Base-by-base conservation (phyloP, 257 asterid genomes). In the Pogostemon cablin region DNA sequence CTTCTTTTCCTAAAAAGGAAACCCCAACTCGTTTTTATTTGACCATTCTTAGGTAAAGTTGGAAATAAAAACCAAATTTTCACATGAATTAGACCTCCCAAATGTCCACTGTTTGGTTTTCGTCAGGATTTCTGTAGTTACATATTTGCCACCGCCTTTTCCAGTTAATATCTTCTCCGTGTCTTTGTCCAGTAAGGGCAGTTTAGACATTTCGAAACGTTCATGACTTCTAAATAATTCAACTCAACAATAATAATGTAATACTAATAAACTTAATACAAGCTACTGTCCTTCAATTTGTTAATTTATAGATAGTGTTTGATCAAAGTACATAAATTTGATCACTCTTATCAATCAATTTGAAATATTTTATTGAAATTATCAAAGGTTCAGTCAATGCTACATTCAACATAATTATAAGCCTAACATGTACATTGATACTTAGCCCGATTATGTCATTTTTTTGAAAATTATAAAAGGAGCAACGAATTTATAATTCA, bases 41-140 rank as follows among this genome's bases (percentile, higher is more conserved):
- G 54, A 62, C 17, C 32, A 39, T 62, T 12, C 35, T 25, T 68
- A 35, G 60, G 6, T 55, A 65, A 65, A 37, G 41, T 6, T 20
- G 43, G 50, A 69, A 71, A 76, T 67, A 56, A 72, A 78, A 43
- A 55, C 5, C 76, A 52, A 50, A 66, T 34, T 25, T 72, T 79
- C 87, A 83, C 83, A 71, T 77, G 84, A 58, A 71, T 72, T 75
- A 8, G 53, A 52, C 70, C 65, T 42, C 59, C 62, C 40, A 10
- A 35, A 34, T 50, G 47, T 25, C 15, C 7, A 10, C 12, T 25
- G 4, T 25, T 44, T 9, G 42, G 32, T 17, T 53, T 68, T 58
- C n/a, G 0, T 54, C 25, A 52, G 6, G 6, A 15, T 2, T 53
- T 3, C 20, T 53, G 35, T 53, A 53, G 7, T 53, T 53, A 35